Base-by-base conservation (phyloP, 1,139 yeast genomes). In the Suhomyces anneliseae region DNA sequence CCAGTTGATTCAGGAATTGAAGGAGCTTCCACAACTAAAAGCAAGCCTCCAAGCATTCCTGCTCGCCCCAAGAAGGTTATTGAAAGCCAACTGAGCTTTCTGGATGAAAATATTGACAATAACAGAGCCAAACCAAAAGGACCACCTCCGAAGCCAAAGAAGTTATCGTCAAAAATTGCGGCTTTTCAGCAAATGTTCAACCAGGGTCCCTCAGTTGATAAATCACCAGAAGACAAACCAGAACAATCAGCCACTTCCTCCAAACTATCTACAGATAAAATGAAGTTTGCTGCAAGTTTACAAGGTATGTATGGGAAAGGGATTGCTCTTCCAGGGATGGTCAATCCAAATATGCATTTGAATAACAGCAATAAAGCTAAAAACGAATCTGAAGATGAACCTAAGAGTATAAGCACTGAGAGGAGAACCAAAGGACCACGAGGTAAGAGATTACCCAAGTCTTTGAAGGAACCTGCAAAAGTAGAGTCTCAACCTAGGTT, bases 101-200 rank as follows among this genome's bases (percentile, higher is more conserved):
- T 29, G 7, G 3, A 29, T 29, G n/a, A 29, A 9, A 29, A 39
- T 7, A 32, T 8, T 26, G 42, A 40, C 27, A 41, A 39, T 10
- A 44, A 35, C 8, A 32, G 40, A 34, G 31, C 38, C 7, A 44
- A 47, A 26, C n/a, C 65, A 7, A 73, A 65, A 54, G 72, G 71
- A 0, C 86, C 87, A 10, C 90, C 90, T 4, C 84, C 83, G 31
- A 83, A 82, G 34, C 92, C 92, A 2, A 85, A 85, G 59, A 86
- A 86, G 54, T 82, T 88, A 24, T 85, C 92, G 0, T 83, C 90
- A 0, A 85, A 78, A 54, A 87, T 87, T 51, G 90, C 92, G 1
- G 90, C 90, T 0, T 86, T 87, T 61, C 95, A 86, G 59, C 86
- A 85, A 58, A 78, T 83, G 85, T 69, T 85, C 47, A 78, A 19